Conservation (phyloP, 2,329 filamentous ascomycete species). For the Claviceps paspali region DNA sequence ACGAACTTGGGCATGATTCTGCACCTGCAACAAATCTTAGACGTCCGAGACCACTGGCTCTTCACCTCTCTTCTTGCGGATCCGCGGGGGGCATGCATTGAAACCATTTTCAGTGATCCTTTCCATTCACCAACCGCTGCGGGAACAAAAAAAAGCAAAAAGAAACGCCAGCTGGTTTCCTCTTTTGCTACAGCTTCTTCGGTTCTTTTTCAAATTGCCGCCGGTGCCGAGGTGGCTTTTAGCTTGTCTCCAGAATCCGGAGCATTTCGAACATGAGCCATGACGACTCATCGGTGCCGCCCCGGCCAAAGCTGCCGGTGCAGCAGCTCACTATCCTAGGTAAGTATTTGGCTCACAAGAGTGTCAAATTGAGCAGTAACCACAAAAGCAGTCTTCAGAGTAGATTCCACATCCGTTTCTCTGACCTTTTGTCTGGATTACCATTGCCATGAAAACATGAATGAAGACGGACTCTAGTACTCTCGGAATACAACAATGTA, state of each 20-base stretch:
- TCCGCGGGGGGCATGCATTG: not conserved
- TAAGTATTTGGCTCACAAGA: conserved; percentile 26
- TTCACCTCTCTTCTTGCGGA: not conserved
- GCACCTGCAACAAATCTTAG: not conserved
- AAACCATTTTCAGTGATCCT: no score
- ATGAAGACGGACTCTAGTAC: not conserved
- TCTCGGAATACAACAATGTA: not conserved
- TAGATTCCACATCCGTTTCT: not conserved
- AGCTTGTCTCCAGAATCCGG: not conserved
- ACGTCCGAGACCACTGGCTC: not conserved
- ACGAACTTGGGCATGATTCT: not conserved
- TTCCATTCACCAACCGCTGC: no score
- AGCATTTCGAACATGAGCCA: conserved; percentile 2
- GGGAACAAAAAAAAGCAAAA: not conserved
- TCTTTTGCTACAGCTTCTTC: not conserved
- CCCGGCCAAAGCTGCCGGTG: conserved; percentile 48
- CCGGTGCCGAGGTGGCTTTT: not conserved
- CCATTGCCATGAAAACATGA: not conserved
- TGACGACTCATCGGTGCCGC: conserved; percentile 8
- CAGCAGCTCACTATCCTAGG: conserved; percentile 67
- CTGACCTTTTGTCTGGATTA: not conserved
- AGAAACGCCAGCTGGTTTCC: not conserved
- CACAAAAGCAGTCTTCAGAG: not conserved
- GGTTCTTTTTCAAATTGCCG: no score
- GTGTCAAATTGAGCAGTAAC: not conserved